Evolutionary conservation across 257 asterid genomes (phyloP), one percentile per base, ranked within the genome.

Genomic region (Ajuga chamaepitys): DNA sequence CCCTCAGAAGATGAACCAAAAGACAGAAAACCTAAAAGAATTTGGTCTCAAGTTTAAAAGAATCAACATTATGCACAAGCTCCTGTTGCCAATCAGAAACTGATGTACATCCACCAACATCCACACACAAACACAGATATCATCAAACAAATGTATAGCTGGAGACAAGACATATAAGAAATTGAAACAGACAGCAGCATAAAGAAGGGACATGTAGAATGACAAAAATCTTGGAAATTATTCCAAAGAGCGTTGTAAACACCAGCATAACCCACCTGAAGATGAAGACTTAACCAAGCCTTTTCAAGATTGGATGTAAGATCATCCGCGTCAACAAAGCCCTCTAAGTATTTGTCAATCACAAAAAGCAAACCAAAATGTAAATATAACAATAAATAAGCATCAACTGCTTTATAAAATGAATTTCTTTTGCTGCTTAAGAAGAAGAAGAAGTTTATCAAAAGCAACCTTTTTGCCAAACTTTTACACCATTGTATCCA

Each of bases 221-320:
- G 64, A 63, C 63, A 58, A 1, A 47, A 50, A 30, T 59, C 58
- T 21, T 45, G 35, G 51, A 74, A 14, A 66, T 38, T 62, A 62
- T 52, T 60, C 50, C n/a, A 54, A 35, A 12, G 18, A 47, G 53
- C 48, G 55, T 52, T 42, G 35, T 48, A 66, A 48, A 58, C 16
- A 45, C 59, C 47, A 67, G 59, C 51, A 62, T 55, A 66, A 59
- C 77, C 59, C 75, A 89, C 99, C 96, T 89, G 95, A 71, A 93
- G 73, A 73, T 89, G 97, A 80, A 89, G 94, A 76, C 88, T 83
- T 78, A 89, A 71, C 99, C 99, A 89, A 61, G 92, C 88, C 78
- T 80, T 89, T 88, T 89, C 90, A 58, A 93, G 82, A 68, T 84
- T 82, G 72, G 96, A 84, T 18, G 85, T 82, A 56, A 93, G 81